Evolutionary conservation across 2,329 filamentous ascomycete genomes (phyloP), one percentile per base, ranked within the genome.

Genomic region (Colletotrichum sp.): DNA sequence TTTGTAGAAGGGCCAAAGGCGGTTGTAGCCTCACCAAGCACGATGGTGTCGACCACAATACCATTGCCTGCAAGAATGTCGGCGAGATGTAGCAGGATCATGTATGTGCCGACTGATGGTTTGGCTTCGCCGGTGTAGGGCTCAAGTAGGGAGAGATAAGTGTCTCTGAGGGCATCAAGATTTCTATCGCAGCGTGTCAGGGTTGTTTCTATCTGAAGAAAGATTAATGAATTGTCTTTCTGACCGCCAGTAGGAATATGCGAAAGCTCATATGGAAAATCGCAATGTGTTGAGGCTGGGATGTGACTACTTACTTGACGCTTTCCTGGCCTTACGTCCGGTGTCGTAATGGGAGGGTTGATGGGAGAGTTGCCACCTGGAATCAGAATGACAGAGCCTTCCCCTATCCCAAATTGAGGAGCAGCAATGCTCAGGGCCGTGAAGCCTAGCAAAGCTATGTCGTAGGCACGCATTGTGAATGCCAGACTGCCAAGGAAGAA

Each of bases 51-150:
- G 8, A 77, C 67, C 15, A 61, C 12, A 44, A 76, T 39, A 19
- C 75, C 75, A n/a, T 77, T 65, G 28, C 72, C 36, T 1, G 77
- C 71, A 4, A 79, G 71, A 16, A 78, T 39, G 57, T 78, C 77
- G 30, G 69, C 78, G 34, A 79, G 44, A 34, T 77, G 72, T 9
- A 76, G 36, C 15, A 78, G 66, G 16, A 77, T 39, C 52, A 78
- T 65, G 27, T 61, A 77, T 5, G 72, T 72, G 27, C 44, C 68
- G 6, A 77, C 36, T 13, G 68, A 75, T 8, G 65, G 68, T 7
- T 78, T 44, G 27, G 25, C 11, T 3, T 57, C 61, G 6, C 16
- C 12, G 12, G 11, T 39, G 44, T 67, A 60, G 27, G 65, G 32
- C 16, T 67, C 22, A 8, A 61, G 25, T 0, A 68, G 61, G 3